phyloP scores from a whole-genome alignment of 306 rosid genomes.

The Cucurbita ficifolia region DNA sequence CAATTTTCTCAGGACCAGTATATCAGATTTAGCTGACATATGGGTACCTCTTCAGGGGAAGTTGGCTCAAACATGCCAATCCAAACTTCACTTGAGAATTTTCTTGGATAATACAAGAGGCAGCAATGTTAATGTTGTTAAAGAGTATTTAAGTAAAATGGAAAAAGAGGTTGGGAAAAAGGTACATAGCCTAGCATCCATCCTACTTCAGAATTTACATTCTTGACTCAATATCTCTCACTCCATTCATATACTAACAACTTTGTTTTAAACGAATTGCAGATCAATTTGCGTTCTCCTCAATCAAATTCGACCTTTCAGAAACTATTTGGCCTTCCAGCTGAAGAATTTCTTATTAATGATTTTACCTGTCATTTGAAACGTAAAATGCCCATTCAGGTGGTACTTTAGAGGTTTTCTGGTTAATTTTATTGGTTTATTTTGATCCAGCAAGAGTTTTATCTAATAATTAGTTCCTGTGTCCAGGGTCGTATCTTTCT shows the following conservation, averaged over 20 bases:
- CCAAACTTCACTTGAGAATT: constrained; percentile 77
- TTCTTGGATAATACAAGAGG: constrained; percentile 79
- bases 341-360: constrained; percentile 92
- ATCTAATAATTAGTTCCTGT: constrained; percentile 13
- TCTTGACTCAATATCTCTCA: background rate
- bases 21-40: constrained; percentile 77
- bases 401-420: constrained; percentile 33
- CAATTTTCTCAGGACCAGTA: constrained; percentile 74
- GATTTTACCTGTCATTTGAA: constrained; percentile 90
- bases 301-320: constrained; percentile 93
- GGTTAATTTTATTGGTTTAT: constrained; percentile 9
- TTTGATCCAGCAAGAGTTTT: background rate
- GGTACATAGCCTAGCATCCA: constrained; percentile 32
- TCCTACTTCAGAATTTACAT: constrained; percentile 5
- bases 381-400: constrained; percentile 96
- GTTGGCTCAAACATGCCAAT: constrained; percentile 58
- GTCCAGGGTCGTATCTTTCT: constrained; percentile 83
- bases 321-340: constrained; percentile 84
- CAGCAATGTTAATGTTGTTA: constrained; percentile 50
- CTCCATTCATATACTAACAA: constrained; percentile 2
- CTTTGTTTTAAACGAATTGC: constrained; percentile 13
- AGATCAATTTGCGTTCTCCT: constrained; percentile 88
- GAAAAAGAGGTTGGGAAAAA: constrained; percentile 98
- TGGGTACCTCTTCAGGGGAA: constrained; percentile 89
- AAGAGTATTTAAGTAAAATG: constrained; percentile 76